Base-by-base conservation (phyloP, 768 basidiomycete genomes). In the Austroboletus eburneus region DNA sequence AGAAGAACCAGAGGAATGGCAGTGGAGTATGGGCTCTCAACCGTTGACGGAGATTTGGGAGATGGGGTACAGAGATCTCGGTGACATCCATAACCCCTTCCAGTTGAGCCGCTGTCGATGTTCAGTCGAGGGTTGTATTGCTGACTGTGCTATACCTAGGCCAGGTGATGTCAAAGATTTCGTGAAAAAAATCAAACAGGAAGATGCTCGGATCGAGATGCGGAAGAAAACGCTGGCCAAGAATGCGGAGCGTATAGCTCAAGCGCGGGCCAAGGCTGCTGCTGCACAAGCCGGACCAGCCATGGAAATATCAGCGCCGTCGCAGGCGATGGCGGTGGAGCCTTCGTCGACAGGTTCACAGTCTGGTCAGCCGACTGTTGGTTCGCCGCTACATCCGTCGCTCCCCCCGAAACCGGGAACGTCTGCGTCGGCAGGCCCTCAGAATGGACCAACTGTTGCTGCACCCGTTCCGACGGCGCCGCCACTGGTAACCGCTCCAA, bases 11-110 rank as follows among this genome's bases (percentile, higher is more conserved):
- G 68, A 73, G 42, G 77, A 81, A 20, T 89, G 85, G 83, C 62
- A 74, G 39, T 81, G 82, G 73, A 69, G 63, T 46, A 72, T 80
- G 40, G 89, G 90, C 7, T 84, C 82, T 35, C 78, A 78, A 48
- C 71, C 85, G 1, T 65, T 91, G 59, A 86, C 85, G 3, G 86
- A 89, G 50, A 85, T 89, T 23, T 92, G 89, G 89, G 78, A 81
- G 46, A 80, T 86, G 81, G 88, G 89, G 14, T 90, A 84, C 57
- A 70, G 79, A 50, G 78, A 79, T 40, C 58, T 87, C 45, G 44
- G 56, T 9, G 84, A 89, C 62, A 63, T 90, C 22, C 72, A 85
- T 58, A 76, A 71, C 47, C 80, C 80, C 10, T 83, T 83, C 74
- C 77, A 76, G 87, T 87, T 68, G 57, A 63, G 76, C 68, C 52